A percentile compares a stretch with the other conserved stretches of the same genome.
Conservation (phyloP, 2,329 filamentous ascomycete species). For the Madurella mycetomatis region DNA sequence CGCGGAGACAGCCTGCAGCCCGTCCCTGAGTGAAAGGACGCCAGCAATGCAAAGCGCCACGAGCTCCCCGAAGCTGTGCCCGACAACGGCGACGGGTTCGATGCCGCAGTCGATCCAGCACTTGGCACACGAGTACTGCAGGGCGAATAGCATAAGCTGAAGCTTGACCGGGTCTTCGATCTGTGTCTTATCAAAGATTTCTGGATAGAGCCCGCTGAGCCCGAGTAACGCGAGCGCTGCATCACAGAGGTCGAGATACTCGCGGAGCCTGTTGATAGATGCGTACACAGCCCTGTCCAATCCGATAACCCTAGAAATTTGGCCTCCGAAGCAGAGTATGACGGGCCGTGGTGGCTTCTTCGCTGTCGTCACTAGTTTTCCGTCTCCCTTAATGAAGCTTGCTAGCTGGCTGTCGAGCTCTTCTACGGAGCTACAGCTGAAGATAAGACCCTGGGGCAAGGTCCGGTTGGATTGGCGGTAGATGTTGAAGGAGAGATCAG, state of each 20-base stretch:
- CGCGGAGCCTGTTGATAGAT: constrained; percentile 20
- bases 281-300: constrained; percentile 32
- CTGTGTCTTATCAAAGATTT: constrained; percentile 27
- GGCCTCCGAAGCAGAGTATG: constrained; percentile 36
- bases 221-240: constrained; percentile 15
- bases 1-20: constrained; percentile 28
- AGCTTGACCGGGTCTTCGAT: constrained; percentile 29
- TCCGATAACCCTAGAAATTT: constrained; percentile 30
- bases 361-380: background rate
- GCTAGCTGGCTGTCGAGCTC: background rate
- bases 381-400: background rate
- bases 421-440: background rate
- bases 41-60: constrained; percentile 36
- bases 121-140: constrained; percentile 35
- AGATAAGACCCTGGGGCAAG: background rate
- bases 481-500: constrained; percentile 16
- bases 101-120: constrained; percentile 37
- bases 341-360: constrained; percentile 29
- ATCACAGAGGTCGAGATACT: constrained; percentile 26
- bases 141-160: constrained; percentile 38
- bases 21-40: constrained; percentile 29
- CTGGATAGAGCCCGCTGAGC: constrained; percentile 29
- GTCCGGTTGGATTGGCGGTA: constrained; percentile 4
- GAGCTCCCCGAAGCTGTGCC: constrained; percentile 41
- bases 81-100: constrained; percentile 29